A percentile compares a stretch with the other conserved stretches of the same genome.
Evolutionary conservation across 2,329 filamentous ascomycete species (phyloP).

Genomic region (Orbilia javanica): DNA sequence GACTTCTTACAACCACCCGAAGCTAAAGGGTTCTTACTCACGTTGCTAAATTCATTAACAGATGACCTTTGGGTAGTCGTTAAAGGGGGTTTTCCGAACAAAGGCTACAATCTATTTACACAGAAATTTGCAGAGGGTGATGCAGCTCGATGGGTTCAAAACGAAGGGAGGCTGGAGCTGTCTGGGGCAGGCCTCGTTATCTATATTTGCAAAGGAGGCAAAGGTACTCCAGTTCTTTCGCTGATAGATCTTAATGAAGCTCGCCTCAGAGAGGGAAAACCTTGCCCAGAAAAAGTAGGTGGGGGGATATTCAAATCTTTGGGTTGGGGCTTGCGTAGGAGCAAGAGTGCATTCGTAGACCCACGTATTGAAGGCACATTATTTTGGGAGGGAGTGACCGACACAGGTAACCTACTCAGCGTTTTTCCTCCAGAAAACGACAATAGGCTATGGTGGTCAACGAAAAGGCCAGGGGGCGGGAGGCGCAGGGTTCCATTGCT

Average conservation of each 20-base stretch:
- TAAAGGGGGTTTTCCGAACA: slow-evolving; percentile 20
- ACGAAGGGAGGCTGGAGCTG: slow-evolving; percentile 4
- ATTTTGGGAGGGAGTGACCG: background rate
- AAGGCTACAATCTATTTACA: slow-evolving; percentile 27
- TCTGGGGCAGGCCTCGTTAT: slow-evolving; percentile 8
- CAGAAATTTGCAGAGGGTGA: slow-evolving; percentile 27
- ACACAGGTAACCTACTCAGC: background rate
- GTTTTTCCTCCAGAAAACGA: slow-evolving; percentile 30
- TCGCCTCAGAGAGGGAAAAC: background rate
- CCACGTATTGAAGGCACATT: slow-evolving; percentile 26
- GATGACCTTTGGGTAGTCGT: slow-evolving; percentile 28
- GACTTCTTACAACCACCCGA: slow-evolving; percentile 18
- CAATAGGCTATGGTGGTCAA: slow-evolving; percentile 18
- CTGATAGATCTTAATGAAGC: slow-evolving; percentile 7
- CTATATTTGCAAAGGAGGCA: slow-evolving; percentile 12
- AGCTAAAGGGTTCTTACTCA: slow-evolving; percentile 22
- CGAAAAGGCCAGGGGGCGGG: background rate
- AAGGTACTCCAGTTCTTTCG: background rate
- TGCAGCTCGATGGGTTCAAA: slow-evolving; percentile 25
- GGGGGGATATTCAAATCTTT: slow-evolving; percentile 19
- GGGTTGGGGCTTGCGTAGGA: slow-evolving; percentile 9
- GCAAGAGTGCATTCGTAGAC: slow-evolving; percentile 20
- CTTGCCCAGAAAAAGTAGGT: slow-evolving; percentile 12
- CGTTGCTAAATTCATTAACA: background rate
- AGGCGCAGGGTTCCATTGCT: slow-evolving; percentile 14